Evolutionary conservation across 768 basidiomycete genomes (phyloP).

Genomic region (Lactarius hengduanensis): DNA sequence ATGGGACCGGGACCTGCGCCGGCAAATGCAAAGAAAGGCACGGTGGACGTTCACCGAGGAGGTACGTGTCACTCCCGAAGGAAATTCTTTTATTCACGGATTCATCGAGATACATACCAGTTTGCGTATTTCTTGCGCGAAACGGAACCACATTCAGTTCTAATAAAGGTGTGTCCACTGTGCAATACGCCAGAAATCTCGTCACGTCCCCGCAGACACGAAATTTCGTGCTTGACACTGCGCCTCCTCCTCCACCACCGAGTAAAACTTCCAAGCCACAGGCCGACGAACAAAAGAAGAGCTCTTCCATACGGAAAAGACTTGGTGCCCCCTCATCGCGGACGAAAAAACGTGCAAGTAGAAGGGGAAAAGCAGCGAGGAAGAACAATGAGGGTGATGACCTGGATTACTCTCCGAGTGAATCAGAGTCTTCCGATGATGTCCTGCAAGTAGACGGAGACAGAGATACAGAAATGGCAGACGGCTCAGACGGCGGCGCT

Average conservation of each 20-base stretch:
- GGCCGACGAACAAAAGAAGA: conserved; percentile 28
- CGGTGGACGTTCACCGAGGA: conserved; percentile 82
- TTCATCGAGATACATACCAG: conserved; percentile 70
- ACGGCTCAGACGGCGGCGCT: background rate
- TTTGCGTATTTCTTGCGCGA: conserved; percentile 88
- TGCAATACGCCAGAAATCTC: conserved; percentile 7
- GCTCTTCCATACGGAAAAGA: conserved; percentile 24
- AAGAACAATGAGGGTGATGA: conserved; percentile 1
- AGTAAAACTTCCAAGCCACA: conserved; percentile 11
- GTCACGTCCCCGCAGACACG: conserved; percentile 39
- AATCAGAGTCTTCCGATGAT: conserved; percentile 2
- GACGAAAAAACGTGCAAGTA: conserved; percentile 8
- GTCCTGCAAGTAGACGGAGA: conserved; percentile 1
- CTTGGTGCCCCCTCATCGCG: background rate
- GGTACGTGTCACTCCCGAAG: conserved; percentile 45
- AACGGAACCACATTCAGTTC: conserved; percentile 75
- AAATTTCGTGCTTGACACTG: conserved; percentile 36
- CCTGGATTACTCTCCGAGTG: background rate
- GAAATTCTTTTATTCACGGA: conserved; percentile 9
- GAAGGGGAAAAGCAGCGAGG: background rate
- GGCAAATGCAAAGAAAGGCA: conserved; percentile 58
- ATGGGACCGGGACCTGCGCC: conserved; percentile 41
- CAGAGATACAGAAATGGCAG: conserved; percentile 2
- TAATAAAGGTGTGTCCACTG: conserved; percentile 63
- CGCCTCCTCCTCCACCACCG: conserved; percentile 31